A percentile compares a stretch with the other conserved stretches of the same genome.
These are phyloP conservation scores for Trypanosoma vivax DNA, from an alignment of 208 protist species.

Conservation along the genomic window DNA sequence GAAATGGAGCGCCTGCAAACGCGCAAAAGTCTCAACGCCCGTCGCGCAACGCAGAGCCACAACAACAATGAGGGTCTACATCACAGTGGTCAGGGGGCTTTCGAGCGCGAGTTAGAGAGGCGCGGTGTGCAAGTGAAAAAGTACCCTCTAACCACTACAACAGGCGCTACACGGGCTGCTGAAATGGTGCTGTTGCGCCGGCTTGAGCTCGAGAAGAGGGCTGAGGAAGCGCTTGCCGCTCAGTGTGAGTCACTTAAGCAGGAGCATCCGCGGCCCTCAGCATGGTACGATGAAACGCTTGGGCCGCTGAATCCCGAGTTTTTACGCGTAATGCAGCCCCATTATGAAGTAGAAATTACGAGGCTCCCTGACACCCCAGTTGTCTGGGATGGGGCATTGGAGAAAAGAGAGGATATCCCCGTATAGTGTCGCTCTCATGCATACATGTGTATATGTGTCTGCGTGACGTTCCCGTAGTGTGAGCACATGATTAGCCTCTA, in stretches of 20 bases:
- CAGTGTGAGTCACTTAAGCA: conserved; percentile 24
- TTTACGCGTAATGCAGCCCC: conserved; percentile 56
- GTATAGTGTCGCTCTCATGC: no score
- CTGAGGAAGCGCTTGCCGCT: conserved; percentile 32
- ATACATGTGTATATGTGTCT: no score
- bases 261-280: conserved; percentile 37
- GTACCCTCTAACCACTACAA: conserved; percentile 82
- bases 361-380: conserved; percentile 57
- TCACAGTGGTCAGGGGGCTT: conserved; percentile 74
- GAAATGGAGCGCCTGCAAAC: conserved; percentile 78
- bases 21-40: conserved; percentile 51
- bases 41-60: conserved; percentile 59
- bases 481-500: no score
- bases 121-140: conserved; percentile 72
- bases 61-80: conserved; percentile 88
- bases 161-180: conserved; percentile 64
- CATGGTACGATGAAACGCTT: conserved; percentile 76
- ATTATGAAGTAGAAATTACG: conserved; percentile 65
- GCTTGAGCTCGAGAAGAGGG: conserved; percentile 60
- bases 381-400: neutral
- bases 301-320: conserved; percentile 85
- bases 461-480: no score
- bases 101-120: conserved; percentile 83
- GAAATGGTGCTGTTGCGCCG: conserved; percentile 82
- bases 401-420: neutral